Evolutionary conservation across 306 rosid species (phyloP).

Genomic region (Arachis stenosperma): DNA sequence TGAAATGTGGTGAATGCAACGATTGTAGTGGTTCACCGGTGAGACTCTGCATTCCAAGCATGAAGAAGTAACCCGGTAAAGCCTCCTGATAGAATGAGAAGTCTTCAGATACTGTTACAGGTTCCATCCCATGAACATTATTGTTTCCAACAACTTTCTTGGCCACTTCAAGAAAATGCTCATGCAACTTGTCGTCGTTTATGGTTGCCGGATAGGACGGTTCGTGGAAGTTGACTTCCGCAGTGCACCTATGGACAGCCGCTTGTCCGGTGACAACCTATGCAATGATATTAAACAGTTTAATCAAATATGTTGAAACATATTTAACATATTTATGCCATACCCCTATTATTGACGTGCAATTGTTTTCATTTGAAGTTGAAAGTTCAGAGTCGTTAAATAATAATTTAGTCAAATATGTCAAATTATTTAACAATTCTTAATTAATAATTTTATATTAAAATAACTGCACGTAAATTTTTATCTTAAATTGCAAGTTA

Average conservation of each 20-base stretch:
- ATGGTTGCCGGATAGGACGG: conserved; percentile 58
- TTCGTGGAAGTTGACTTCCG: conserved; percentile 54
- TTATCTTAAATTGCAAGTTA: too few species aligned
- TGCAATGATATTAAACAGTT: too few species aligned
- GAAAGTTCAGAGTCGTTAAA: too few species aligned
- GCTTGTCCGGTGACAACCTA: conserved; percentile 72
- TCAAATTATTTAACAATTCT: too few species aligned
- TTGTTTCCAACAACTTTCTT: conserved; percentile 58
- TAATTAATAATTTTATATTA: too few species aligned
- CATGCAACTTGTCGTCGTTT: conserved; percentile 55
- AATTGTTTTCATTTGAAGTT: too few species aligned
- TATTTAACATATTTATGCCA: too few species aligned
- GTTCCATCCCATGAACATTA: conserved; percentile 50
- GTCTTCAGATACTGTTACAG: conserved; percentile 70
- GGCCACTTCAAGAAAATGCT: conserved; percentile 52
- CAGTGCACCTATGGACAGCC: conserved; percentile 75
- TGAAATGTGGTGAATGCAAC: conserved; percentile 63
- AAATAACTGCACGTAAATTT: too few species aligned
- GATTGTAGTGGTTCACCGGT: conserved; percentile 38
- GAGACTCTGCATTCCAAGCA: conserved; percentile 61
- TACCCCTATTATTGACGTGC: accelerated
- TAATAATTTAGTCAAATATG: too few species aligned
- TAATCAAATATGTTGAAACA: too few species aligned
- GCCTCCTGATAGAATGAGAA: conserved; percentile 78
- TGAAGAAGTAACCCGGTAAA: conserved; percentile 69